These are phyloP conservation scores for Hydrangea macrophylla DNA, from an alignment of 148 eudicot genomes.

Conservation along the genomic window DNA sequence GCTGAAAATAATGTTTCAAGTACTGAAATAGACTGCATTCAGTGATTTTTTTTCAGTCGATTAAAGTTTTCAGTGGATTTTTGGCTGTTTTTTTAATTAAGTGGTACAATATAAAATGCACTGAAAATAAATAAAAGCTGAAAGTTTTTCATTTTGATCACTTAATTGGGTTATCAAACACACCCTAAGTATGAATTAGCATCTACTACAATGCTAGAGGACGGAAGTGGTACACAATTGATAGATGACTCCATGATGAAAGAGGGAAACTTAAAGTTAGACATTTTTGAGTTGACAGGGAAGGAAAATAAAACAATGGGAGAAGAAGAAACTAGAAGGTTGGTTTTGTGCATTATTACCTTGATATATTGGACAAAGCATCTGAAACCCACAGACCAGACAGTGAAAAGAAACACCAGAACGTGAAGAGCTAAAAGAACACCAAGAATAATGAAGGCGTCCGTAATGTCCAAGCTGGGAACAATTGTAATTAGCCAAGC, in stretches of 20 bases:
- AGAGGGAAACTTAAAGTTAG: not conserved
- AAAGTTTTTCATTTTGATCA: too few species aligned
- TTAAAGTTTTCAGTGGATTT: too few species aligned
- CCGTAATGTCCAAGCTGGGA: slow-evolving; percentile 65
- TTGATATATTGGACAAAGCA: slow-evolving; percentile 70
- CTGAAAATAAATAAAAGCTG: too few species aligned
- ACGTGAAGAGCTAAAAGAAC: slow-evolving; percentile 52
- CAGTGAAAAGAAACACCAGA: slow-evolving; percentile 72
- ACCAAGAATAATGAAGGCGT: slow-evolving; percentile 65
- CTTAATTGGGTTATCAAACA: too few species aligned
- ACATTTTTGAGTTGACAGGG: not conserved
- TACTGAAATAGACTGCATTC: too few species aligned
- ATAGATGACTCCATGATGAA: not conserved
- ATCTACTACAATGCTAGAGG: too few species aligned
- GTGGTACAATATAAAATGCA: too few species aligned
- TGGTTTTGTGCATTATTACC: slow-evolving; percentile 39
- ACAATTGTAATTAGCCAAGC: slow-evolving; percentile 56
- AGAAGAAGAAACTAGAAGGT: not conserved
- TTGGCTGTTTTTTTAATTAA: too few species aligned
- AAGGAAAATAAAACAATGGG: not conserved
- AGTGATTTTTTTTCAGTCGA: too few species aligned
- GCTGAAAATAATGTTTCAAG: too few species aligned
- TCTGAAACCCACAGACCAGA: slow-evolving; percentile 92
- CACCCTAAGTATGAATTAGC: too few species aligned
- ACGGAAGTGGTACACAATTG: too few species aligned